Evolutionary conservation across 129 eudicot genomes (phyloP).

Genomic region (Pittosporum tobira): DNA sequence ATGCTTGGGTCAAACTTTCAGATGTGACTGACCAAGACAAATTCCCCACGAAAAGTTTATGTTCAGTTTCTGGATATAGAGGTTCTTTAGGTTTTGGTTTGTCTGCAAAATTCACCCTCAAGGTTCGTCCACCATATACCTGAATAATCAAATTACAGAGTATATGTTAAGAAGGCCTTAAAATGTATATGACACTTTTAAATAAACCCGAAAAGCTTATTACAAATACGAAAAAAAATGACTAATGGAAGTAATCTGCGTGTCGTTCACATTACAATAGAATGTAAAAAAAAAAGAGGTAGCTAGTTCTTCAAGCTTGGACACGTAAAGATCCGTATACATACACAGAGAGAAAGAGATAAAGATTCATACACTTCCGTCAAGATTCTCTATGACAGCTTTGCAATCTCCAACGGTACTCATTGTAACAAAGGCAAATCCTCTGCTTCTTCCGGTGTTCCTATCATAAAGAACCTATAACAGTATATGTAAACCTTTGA

Average conservation of each 20-base stretch:
- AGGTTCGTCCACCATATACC: conserved; percentile 79
- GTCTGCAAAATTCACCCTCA: conserved; percentile 81
- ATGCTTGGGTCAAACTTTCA: conserved; percentile 52
- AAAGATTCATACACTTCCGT: conserved; percentile 55
- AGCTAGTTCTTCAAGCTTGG: neutral
- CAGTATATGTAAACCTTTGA: neutral
- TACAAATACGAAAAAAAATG: neutral
- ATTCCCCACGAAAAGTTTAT: conserved; percentile 83
- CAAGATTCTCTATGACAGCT: conserved; percentile 71
- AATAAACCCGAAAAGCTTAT: neutral
- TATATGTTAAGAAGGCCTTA: neutral
- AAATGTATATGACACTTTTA: neutral
- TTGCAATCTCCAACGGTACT: conserved; percentile 72
- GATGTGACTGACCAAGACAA: conserved; percentile 81
- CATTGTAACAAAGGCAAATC: conserved; percentile 96
- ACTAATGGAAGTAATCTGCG: neutral
- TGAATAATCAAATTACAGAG: conserved; percentile 20
- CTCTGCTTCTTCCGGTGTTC: conserved; percentile 81
- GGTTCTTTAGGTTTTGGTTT: conserved; percentile 77
- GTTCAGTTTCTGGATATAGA: conserved; percentile 74
- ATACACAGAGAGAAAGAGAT: neutral
- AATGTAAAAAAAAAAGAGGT: too few relatives aligned
- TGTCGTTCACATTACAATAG: neutral
- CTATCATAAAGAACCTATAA: conserved; percentile 75
- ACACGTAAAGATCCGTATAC: neutral